A percentile compares a stretch with the other conserved stretches of the same genome.
Evolutionary conservation across 129 eudicot species (phyloP).

Genomic region (Daucus carota): DH1_v3.0 NC_030383.2:46665001-46665500

Average conservation of each 20-base stretch:
- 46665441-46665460: too few species aligned
- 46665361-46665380: neutral
- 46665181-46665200: neutral
- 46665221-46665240: neutral
- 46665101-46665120: neutral
- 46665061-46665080: neutral
- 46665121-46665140: neutral
- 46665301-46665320: conserved; percentile 87
- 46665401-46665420: neutral
- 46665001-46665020: neutral
- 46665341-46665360: conserved; percentile 9
- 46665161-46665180: neutral
- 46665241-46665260: conserved; percentile 58
- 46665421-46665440: neutral
- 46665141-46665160: neutral
- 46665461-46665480: too few species aligned
- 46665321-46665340: conserved; percentile 52
- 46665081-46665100: neutral
- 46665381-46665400: neutral
- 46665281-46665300: conserved; percentile 79
- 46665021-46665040: neutral
- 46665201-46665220: neutral
- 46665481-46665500: too few species aligned
- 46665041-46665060: neutral
- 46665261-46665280: conserved; percentile 75